Evolutionary conservation across 352 stramenopile genomes (phyloP).

Genomic region (Phytophthora pisi): DNA sequence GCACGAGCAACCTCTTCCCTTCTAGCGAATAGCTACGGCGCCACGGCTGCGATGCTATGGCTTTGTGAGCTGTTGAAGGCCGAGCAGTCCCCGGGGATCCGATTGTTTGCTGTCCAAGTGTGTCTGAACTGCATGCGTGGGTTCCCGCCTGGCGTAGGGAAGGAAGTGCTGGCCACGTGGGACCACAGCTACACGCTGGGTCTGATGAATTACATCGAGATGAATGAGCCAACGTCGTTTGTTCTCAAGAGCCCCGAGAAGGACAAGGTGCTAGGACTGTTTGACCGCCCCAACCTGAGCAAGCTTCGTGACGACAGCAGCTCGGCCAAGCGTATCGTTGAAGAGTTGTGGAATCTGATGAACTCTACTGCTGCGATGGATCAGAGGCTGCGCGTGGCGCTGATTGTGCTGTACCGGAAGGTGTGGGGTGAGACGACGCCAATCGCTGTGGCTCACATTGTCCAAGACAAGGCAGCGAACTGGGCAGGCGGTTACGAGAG

Average conservation of each 20-base stretch:
- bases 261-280: conserved; percentile 70
- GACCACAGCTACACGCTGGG: conserved; percentile 84
- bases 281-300: conserved; percentile 58
- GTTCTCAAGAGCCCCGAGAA: conserved; percentile 78
- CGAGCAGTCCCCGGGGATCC: conserved; percentile 74
- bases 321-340: conserved; percentile 66
- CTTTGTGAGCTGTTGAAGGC: conserved; percentile 63
- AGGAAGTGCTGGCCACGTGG: conserved; percentile 79
- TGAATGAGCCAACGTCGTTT: conserved; percentile 78
- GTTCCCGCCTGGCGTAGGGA: conserved; percentile 71
- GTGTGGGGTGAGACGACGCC: conserved; percentile 86
- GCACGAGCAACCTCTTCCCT: conserved; percentile 20
- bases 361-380: conserved; percentile 65
- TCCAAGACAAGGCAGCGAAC: conserved; percentile 78
- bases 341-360: conserved; percentile 81
- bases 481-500: conserved; percentile 86
- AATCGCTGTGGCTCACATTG: conserved; percentile 78
- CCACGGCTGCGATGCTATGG: conserved; percentile 73
- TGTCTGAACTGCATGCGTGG: conserved; percentile 83
- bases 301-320: conserved; percentile 80
- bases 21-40: conserved; percentile 66
- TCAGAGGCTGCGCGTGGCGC: conserved; percentile 74
- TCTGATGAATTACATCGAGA: conserved; percentile 78
- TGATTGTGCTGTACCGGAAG: conserved; percentile 80
- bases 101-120: conserved; percentile 78